A percentile compares a stretch with the other conserved stretches of the same genome.
These are phyloP conservation scores for Chalciporus sp. DNA, from an alignment of 1,284 basidiomycete genomes.

Conservation along the genomic window DNA sequence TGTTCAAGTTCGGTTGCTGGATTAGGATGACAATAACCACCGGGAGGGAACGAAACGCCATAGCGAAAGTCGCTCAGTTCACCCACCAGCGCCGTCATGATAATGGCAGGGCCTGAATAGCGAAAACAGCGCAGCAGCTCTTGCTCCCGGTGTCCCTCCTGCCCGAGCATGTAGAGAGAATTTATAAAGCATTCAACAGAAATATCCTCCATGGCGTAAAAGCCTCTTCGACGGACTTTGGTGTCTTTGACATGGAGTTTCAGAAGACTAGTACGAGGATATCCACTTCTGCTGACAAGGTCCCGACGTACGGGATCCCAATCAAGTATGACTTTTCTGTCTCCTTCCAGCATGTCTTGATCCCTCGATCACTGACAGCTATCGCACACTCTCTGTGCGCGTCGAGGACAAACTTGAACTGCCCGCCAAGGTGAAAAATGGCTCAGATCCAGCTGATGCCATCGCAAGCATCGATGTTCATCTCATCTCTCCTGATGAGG, in stretches of 20 bases:
- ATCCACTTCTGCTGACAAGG: conserved; percentile 18
- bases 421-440: conserved; percentile 12
- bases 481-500: conserved; percentile 40
- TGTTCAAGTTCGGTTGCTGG: too few species aligned
- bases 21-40: too few species aligned
- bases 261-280: conserved; percentile 22
- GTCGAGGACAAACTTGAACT: conserved; percentile 35
- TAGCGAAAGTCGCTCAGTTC: conserved; percentile 1
- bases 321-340: conserved; percentile 20
- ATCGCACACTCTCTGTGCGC: conserved; percentile 44
- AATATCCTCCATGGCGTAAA: background rate
- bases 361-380: conserved; percentile 30
- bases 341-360: conserved; percentile 23
- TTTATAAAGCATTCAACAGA: conserved; percentile 18
- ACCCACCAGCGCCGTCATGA: background rate
- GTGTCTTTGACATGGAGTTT: conserved; percentile 20
- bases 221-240: background rate
- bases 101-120: conserved; percentile 12
- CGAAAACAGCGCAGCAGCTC: conserved; percentile 16
- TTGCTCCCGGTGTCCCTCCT: background rate
- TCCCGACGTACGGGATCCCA: conserved; percentile 34
- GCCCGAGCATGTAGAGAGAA: background rate
- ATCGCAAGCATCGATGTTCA: conserved; percentile 52
- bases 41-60: too few species aligned
- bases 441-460: conserved; percentile 38